Conservation (phyloP, 2,329 filamentous ascomycete species). For the Mollisiaceae sp. region DNA sequence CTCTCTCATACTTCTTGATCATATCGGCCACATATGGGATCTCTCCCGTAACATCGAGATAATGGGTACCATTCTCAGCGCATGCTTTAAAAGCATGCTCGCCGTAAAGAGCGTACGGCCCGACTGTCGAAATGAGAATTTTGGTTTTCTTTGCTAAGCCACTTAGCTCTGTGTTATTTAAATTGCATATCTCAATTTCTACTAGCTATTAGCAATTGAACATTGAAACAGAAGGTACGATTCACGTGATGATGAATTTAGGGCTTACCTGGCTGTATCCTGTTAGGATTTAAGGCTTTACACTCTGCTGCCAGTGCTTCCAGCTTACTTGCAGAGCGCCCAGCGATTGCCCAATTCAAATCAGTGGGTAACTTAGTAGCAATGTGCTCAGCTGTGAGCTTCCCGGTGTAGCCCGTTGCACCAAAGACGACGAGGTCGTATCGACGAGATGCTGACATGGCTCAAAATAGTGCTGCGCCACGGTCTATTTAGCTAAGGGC, state of each 20-base stretch:
- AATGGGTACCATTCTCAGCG: slow-evolving; percentile 66
- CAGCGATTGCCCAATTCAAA: slow-evolving; percentile 86
- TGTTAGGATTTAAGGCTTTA: slow-evolving; percentile 69
- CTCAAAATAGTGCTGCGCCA: background rate
- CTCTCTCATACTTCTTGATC: slow-evolving; percentile 62
- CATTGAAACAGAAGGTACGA: background rate
- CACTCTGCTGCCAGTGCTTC: slow-evolving; percentile 70
- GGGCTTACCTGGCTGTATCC: slow-evolving; percentile 68
- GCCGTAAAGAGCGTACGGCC: slow-evolving; percentile 62
- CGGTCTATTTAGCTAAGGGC: background rate
- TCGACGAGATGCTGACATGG: slow-evolving; percentile 41
- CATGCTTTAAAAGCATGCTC: slow-evolving; percentile 66
- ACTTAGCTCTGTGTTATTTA: slow-evolving; percentile 53
- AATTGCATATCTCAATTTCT: slow-evolving; percentile 59
- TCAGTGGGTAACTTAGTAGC: slow-evolving; percentile 72
- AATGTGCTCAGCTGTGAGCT: slow-evolving; percentile 77
- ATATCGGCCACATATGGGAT: slow-evolving; percentile 62
- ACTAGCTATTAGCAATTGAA: slow-evolving; percentile 26
- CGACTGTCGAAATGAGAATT: slow-evolving; percentile 62
- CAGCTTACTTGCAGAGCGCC: slow-evolving; percentile 79
- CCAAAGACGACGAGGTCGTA: slow-evolving; percentile 72
- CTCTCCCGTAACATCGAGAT: slow-evolving; percentile 68
- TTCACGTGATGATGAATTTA: slow-evolving; percentile 15
- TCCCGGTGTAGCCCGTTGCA: slow-evolving; percentile 83
- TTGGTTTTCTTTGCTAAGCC: slow-evolving; percentile 60